These are phyloP conservation scores for Trichomonascaceae sp. DNA, from an alignment of 1,139 yeast genomes.

Conservation along the genomic window DNA sequence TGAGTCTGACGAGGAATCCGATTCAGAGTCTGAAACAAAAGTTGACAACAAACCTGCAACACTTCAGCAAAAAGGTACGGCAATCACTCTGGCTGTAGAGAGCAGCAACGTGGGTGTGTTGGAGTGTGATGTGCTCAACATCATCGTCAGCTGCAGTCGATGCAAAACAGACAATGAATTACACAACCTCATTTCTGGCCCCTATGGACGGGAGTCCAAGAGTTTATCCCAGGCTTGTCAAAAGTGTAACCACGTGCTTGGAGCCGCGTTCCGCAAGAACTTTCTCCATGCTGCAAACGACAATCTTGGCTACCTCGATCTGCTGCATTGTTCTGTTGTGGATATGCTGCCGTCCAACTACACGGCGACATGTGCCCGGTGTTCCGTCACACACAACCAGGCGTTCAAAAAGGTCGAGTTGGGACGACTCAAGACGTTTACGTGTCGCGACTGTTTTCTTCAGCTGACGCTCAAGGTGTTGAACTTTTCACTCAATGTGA, in stretches of 20 bases:
- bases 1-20: slow-evolving; percentile 1
- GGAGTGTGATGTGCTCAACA: slow-evolving; percentile 24
- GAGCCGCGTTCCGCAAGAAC: slow-evolving; percentile 27
- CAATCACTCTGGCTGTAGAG: slow-evolving; percentile 21
- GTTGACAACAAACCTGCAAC: slow-evolving; percentile 3
- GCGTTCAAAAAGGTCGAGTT: slow-evolving; percentile 24
- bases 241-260: slow-evolving; percentile 25
- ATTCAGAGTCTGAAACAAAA: slow-evolving; percentile 2
- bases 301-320: slow-evolving; percentile 27
- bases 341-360: slow-evolving; percentile 27
- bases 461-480: slow-evolving; percentile 24
- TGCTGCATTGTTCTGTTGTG: slow-evolving; percentile 25
- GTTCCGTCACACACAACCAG: slow-evolving; percentile 18
- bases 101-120: slow-evolving; percentile 24
- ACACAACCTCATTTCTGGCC: slow-evolving; percentile 22
- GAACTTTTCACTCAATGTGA: slow-evolving; percentile 20
- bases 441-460: slow-evolving; percentile 27
- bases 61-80: slow-evolving; percentile 20
- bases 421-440: slow-evolving; percentile 21
- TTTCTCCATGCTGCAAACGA: slow-evolving; percentile 19
- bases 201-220: slow-evolving; percentile 26
- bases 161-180: slow-evolving; percentile 27
- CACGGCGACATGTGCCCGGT: slow-evolving; percentile 27
- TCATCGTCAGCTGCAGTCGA: slow-evolving; percentile 26
- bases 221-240: slow-evolving; percentile 22